These are phyloP conservation scores for Blepharisma stoltei DNA, from an alignment of 73 alveolate species.

Conservation along the genomic window DNA sequence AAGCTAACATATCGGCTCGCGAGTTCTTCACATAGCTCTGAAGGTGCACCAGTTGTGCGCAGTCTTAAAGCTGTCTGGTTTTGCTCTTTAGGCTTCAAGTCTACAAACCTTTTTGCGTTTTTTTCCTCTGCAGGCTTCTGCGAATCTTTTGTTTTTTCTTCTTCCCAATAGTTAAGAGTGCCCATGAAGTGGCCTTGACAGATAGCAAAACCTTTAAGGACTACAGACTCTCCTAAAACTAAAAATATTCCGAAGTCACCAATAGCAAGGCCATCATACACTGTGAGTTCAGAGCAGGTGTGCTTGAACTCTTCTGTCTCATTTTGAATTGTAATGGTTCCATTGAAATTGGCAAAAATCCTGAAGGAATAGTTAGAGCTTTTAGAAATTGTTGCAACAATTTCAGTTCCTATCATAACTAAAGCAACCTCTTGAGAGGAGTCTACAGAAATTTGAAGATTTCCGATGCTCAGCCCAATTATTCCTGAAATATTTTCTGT, in stretches of 20 bases:
- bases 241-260: constrained; percentile 17
- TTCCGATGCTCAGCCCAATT: neutral
- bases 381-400: neutral
- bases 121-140: neutral
- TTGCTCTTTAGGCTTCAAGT: constrained; percentile 24
- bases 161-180: neutral
- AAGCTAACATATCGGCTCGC: neutral
- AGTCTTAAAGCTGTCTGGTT: constrained; percentile 24
- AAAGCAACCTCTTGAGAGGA: neutral
- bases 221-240: constrained; percentile 4
- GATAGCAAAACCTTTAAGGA: neutral
- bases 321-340: neutral
- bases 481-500: constrained; percentile 9
- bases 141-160: neutral
- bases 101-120: neutral
- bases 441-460: neutral
- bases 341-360: constrained; percentile 2
- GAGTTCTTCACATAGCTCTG: neutral
- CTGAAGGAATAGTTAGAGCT: constrained; percentile 14
- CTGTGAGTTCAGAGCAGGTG: neutral
- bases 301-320: neutral
- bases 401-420: neutral
- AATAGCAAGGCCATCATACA: constrained; percentile 5
- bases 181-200: neutral
- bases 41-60: constrained; percentile 25